Evolutionary conservation across 805 yeast species (phyloP), one percentile per base, ranked within the genome.

Genomic region (Limtongia smithiae): DNA sequence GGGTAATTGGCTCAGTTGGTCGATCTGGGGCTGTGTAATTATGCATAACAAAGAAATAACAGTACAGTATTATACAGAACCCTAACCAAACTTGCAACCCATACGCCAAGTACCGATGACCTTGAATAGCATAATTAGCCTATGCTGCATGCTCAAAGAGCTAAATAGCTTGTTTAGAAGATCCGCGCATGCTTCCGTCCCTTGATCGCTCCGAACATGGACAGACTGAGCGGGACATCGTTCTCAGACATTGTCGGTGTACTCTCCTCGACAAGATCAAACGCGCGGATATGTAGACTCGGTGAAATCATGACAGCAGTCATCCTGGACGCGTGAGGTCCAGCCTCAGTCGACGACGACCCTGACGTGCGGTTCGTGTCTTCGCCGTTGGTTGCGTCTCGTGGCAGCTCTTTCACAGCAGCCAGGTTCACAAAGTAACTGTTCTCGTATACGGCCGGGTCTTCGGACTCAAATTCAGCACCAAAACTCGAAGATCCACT

Each of bases 261-360:
- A 0, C 81, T 68, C 46, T 81, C 84, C 58, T 80, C 84, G 38
- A 81, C 70, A 56, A 80, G 60, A 56, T 81, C 86, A 63, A 80
- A 79, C 11, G 79, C 68, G 51, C 76, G 71, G 39, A 73, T 59
- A 21, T 62, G 67, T 48, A 77, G 69, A 28, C 70, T 74, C 11
- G 63, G 20, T 4, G 44, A 46, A 4, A 39, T 24, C 9, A 32
- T 30, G 9, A 44, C 48, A 6, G 28, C 9, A n/a, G n/a, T n/a
- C n/a, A n/a, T n/a, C n/a, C n/a, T n/a, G n/a, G n/a, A n/a, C n/a
- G n/a, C n/a, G n/a, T n/a, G n/a, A n/a, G n/a, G n/a, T n/a, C n/a
- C n/a, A n/a, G n/a, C n/a, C 28, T 6, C 28, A 6, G 28, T 6
- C 28, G 28, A 9, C 28, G 28, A 25, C 9, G 6, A 6, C 9